Evolutionary conservation across 176 grass and related monocot genomes (phyloP).

Genomic region (Carex cristatella): DNA sequence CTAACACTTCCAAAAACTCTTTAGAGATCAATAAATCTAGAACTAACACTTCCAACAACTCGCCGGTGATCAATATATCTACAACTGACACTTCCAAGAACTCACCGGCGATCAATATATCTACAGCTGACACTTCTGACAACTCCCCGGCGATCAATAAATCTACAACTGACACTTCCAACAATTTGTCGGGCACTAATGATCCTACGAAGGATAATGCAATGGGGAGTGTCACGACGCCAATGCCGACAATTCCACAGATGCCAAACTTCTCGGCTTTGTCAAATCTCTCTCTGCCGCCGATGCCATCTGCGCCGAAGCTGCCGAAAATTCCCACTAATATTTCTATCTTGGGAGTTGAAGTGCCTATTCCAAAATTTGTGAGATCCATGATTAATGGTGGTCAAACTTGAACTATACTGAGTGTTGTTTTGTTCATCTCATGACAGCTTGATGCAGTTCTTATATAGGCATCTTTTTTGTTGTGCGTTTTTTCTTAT

Average conservation of each 20-base stretch:
- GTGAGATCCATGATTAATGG: conserved; percentile 16
- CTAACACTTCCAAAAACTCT: too few relatives aligned
- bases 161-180: not conserved
- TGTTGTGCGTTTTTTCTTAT: not conserved
- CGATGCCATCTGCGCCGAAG: conserved; percentile 12
- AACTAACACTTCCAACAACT: too few relatives aligned
- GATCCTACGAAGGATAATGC: not conserved
- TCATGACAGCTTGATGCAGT: not conserved
- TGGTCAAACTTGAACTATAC: not conserved
- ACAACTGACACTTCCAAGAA: too few relatives aligned
- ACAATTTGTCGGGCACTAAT: not conserved
- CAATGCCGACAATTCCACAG: conserved; percentile 4
- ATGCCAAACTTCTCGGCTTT: conserved; percentile 14
- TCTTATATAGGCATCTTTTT: not conserved
- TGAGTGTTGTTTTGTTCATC: not conserved
- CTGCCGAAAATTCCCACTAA: conserved; percentile 13
- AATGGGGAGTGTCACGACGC: not conserved
- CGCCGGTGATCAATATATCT: too few relatives aligned
- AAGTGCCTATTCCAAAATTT: conserved; percentile 19
- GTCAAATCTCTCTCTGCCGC: conserved; percentile 1
- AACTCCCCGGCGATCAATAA: not conserved
- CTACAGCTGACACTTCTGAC: not conserved
- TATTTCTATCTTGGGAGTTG: conserved; percentile 2
- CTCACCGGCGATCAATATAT: too few relatives aligned
- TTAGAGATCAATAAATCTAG: too few relatives aligned